Base-by-base conservation (phyloP, 148 eudicot genomes). In the Amaranthus palmeri region DNA sequence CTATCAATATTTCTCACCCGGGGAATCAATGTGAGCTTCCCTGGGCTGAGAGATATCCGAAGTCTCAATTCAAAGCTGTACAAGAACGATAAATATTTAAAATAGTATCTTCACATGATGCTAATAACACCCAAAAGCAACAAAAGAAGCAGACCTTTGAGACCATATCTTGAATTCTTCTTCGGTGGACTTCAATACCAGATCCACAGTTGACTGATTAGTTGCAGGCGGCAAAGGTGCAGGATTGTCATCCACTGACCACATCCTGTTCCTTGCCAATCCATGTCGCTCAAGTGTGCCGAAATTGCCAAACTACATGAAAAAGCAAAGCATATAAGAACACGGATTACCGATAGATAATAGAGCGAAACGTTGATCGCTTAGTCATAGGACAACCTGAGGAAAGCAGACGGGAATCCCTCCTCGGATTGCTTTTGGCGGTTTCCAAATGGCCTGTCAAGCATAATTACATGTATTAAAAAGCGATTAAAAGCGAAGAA, bases 241-340 rank as follows among this genome's bases (percentile, higher is more conserved):
- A 73, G 96, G 93, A 67, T 78, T 73, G 58, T 53, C 57, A 70
- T 91, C 97, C 75, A 87, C 48, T n/a, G 86, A 80, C 97, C 97
- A 91, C 67, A 84, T 65, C 80, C 87, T 91, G 85, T 81, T 91
- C 83, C 97, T 84, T 80, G 89, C 91, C 86, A 91, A 86, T 71
- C 93, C 97, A 85, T 86, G 85, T 85, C 80, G 88, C 86, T 88
- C 93, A 77, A 88, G 83, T 52, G 89, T 80, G 77, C 91, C 97
- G 61, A 87, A 85, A 82, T 85, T 88, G 77, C 87, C 85, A 87
- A 86, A 85, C 97, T 91, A 65, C 60, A 81, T 73, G 54, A 76
- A 15, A 40, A 61, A 78, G 71, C 36, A 64, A n/a, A 70, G 41
- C 42, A 15, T 61, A 76, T 67, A 76, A 81, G 61, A 79, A 71